phyloP scores from a whole-genome alignment of 73 alveolate genomes.

The Blepharisma japonicum region DNA sequence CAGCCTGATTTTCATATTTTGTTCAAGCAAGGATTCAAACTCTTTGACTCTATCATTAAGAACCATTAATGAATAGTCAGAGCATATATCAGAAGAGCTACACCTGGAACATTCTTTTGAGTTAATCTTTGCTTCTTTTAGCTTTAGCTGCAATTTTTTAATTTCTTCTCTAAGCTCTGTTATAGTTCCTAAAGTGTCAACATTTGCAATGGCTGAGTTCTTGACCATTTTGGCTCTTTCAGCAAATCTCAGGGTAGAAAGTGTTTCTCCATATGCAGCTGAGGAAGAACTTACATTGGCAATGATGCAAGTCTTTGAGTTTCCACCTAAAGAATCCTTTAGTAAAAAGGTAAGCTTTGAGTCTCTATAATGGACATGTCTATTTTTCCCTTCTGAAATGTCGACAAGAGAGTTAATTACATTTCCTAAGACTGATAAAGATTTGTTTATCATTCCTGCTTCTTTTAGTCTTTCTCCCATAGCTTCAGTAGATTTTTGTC shows the following conservation, averaged over 20 bases:
- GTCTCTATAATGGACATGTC: conserved; percentile 93
- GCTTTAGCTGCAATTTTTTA: conserved; percentile 46
- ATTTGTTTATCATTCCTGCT: conserved; percentile 92
- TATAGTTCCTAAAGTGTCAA: conserved; percentile 48
- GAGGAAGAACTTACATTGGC: conserved; percentile 95
- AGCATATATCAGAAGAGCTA: too few species aligned
- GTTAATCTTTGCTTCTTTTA: not conserved
- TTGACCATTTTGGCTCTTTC: conserved; percentile 90
- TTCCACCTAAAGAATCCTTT: conserved; percentile 98
- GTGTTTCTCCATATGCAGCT: conserved; percentile 86
- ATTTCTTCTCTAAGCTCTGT: conserved; percentile 62
- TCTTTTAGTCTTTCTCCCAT: conserved; percentile 63
- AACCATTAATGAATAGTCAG: not conserved
- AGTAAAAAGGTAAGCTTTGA: conserved; percentile 91
- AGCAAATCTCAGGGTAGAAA: conserved; percentile 93
- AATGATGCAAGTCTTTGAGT: conserved; percentile 91
- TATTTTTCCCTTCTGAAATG: conserved; percentile 79
- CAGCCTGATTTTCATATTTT: conserved; percentile 5
- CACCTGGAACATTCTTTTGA: not conserved
- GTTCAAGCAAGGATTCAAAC: conserved; percentile 9
- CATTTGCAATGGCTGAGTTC: conserved; percentile 78
- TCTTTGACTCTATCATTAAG: conserved; percentile 17
- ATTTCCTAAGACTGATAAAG: conserved; percentile 84
- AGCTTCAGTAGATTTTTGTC: conserved; percentile 87
- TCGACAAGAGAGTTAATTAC: conserved; percentile 92